Evolutionary conservation across 164 flowering plant species (phyloP), one percentile per base, ranked within the genome.

Genomic region (Stephania cephalantha): DNA sequence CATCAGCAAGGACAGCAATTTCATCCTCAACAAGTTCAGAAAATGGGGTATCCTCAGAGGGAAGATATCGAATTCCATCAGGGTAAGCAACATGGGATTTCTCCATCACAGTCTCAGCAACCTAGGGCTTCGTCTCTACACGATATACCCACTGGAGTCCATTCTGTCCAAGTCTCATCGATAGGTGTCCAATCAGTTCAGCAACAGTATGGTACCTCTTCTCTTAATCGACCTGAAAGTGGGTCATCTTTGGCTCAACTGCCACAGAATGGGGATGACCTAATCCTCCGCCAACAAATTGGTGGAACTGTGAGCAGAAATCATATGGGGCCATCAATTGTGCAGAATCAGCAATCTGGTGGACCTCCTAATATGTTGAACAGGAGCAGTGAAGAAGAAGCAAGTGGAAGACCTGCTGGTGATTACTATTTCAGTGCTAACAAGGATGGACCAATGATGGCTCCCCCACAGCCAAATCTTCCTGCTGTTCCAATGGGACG

Each of bases 381-480:
- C 6, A 78, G 13, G 31, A 53, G 63, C 15, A 70, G 22, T 70
- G 72, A 70, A 45, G 90, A 88, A 75, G 84, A 79, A 68, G 76
- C 80, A 9, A 82, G 35, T 67, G 87, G 87, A 76, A 86, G 89
- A 82, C 67, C 78, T 78, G 88, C 86, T 45, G 85, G 84, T 82
- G 94, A 87, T 5, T 81, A 80, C 74, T 79, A 74, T 72, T 81
- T 68, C 65, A 85, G 77, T 77, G 74, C 80, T 61, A 81, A 79
- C 68, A 83, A 81, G 71, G 95, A 85, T 65, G 86, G 78, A 31
- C 86, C 84, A 46, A 44, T 66, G 29, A 69, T 80, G 80, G 75
- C 74, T 78, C 76, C 84, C 42, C 90, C 83, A 64, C 90, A 85
- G 75, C 97, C 90, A 44, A 86, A 84, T 77, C 88, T 87, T 79